phyloP scores from a whole-genome alignment of 2,329 filamentous ascomycete species.

The Sarocladium kiliense region DNA sequence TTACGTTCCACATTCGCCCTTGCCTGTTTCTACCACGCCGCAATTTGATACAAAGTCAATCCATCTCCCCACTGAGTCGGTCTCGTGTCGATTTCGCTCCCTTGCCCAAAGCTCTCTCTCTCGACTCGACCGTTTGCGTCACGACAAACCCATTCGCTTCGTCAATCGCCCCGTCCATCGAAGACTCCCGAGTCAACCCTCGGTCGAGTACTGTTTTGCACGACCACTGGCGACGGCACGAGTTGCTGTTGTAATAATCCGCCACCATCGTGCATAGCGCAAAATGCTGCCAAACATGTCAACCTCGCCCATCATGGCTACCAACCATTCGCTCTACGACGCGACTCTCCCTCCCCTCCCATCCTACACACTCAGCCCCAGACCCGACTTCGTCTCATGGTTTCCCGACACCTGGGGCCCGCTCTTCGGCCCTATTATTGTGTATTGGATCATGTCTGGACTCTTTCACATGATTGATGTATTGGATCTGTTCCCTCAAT shows the following conservation, averaged over 20 bases:
- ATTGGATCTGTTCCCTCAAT: slow-evolving; percentile 81
- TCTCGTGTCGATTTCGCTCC: neutral
- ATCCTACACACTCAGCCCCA: slow-evolving; percentile 66
- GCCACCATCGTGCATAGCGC: neutral
- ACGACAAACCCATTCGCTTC: neutral
- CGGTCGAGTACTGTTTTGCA: neutral
- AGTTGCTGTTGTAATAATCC: neutral
- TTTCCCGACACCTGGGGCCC: slow-evolving; percentile 78
- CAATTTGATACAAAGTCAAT: too few species aligned
- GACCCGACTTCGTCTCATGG: slow-evolving; percentile 68
- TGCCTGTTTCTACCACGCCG: too few species aligned
- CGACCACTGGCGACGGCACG: neutral
- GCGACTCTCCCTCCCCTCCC: slow-evolving; percentile 73
- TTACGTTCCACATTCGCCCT: neutral
- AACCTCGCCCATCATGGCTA: slow-evolving; percentile 31
- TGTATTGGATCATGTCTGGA: slow-evolving; percentile 84
- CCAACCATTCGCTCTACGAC: slow-evolving; percentile 53
- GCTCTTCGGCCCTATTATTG: slow-evolving; percentile 69
- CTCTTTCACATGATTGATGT: slow-evolving; percentile 85
- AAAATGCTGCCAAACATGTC: slow-evolving; percentile 11
- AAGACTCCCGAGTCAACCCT: neutral
- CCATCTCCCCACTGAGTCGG: too few species aligned
- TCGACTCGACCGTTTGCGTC: neutral
- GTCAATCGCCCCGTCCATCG: neutral
- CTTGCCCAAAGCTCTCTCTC: neutral